Conservation (phyloP, 2,329 filamentous ascomycete species). For the Xylariaceae sp. region DNA sequence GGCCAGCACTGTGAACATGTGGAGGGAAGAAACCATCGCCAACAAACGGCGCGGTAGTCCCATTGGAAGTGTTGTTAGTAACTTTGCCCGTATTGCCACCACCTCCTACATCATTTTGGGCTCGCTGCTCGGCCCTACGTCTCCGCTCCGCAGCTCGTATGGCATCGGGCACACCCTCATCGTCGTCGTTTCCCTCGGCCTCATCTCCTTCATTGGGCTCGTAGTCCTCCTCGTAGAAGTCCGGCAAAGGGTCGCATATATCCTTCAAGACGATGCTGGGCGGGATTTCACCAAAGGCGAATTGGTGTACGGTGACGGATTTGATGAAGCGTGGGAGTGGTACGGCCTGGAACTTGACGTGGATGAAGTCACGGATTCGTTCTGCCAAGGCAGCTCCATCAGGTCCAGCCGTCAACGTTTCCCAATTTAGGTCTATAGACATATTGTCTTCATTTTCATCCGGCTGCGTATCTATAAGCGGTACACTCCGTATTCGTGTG, state of each 20-base stretch:
- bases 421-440: slow-evolving; percentile 98
- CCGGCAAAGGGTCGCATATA: slow-evolving; percentile 88
- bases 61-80: slow-evolving; percentile 12
- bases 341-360: slow-evolving; percentile 91
- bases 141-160: slow-evolving; percentile 33
- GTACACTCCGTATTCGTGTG: neutral
- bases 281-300: slow-evolving; percentile 79
- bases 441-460: slow-evolving; percentile 42
- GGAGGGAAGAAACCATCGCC: slow-evolving; percentile 31
- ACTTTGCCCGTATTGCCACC: slow-evolving; percentile 11
- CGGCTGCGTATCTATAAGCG: neutral
- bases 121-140: slow-evolving; percentile 32
- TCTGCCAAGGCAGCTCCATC: slow-evolving; percentile 82
- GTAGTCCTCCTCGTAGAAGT: slow-evolving; percentile 86
- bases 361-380: slow-evolving; percentile 85
- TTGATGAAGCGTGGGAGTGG: slow-evolving; percentile 92
- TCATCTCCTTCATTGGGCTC: slow-evolving; percentile 56
- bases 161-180: slow-evolving; percentile 30
- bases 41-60: slow-evolving; percentile 18
- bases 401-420: slow-evolving; percentile 79
- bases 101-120: slow-evolving; percentile 20
- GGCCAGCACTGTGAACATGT: slow-evolving; percentile 36
- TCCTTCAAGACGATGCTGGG: slow-evolving; percentile 91
- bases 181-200: slow-evolving; percentile 38
- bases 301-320: slow-evolving; percentile 88